Conservation (phyloP, 2,329 filamentous ascomycete genomes). For the Fusarium sp. region DNA sequence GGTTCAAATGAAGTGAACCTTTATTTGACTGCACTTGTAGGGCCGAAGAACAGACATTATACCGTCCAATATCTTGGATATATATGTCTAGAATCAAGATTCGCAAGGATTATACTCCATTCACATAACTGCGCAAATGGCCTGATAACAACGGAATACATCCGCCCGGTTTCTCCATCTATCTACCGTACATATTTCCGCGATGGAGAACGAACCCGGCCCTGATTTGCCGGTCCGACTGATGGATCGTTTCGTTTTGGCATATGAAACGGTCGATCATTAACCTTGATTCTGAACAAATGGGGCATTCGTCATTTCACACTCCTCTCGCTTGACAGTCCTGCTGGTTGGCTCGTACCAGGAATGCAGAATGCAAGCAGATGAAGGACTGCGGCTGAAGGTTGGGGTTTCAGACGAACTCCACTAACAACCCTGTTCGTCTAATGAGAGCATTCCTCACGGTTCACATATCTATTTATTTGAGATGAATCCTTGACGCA, state of each 20-base stretch:
- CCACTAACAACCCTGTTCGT: not conserved
- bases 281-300: not conserved
- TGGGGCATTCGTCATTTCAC: not conserved
- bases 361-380: not conserved
- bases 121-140: not conserved
- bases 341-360: not conserved
- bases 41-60: not conserved
- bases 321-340: not conserved
- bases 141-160: not conserved
- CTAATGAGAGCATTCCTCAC: not conserved
- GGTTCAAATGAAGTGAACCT: accelerated
- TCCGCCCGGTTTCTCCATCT: not conserved
- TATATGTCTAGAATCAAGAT: not conserved
- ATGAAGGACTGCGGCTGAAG: conserved; percentile 1
- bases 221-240: not conserved
- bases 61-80: not conserved
- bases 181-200: not conserved
- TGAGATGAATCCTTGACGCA: not conserved
- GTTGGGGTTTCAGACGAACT: not conserved
- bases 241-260: not conserved
- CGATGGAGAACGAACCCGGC: not conserved
- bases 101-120: not conserved
- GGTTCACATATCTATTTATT: not conserved
- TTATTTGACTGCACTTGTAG: not conserved
- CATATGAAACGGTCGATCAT: not conserved